These are phyloP conservation scores for Eucalyptus sideroxylon DNA, from an alignment of 345 rosid genomes.

Conservation along the genomic window DNA sequence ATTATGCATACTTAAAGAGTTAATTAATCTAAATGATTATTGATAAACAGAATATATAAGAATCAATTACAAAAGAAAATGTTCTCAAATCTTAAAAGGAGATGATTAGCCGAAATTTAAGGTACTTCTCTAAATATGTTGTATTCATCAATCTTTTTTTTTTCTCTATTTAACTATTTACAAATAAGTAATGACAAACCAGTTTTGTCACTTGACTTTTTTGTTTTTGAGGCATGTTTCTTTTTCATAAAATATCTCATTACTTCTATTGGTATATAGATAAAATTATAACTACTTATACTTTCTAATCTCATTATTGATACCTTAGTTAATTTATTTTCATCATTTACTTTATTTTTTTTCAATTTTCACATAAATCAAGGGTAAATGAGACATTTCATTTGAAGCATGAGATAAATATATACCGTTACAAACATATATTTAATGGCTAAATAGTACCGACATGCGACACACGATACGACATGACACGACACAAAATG, in stretches of 20 bases:
- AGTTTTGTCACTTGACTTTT: neutral
- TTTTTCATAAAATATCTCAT: neutral
- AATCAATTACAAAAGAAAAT: neutral
- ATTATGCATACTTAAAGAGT: neutral
- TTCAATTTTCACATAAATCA: neutral
- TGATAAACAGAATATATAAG: neutral
- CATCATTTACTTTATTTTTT: neutral
- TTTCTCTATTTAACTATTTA: neutral
- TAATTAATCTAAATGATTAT: neutral
- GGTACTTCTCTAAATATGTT: neutral
- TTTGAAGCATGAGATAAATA: too few species aligned
- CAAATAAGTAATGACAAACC: neutral
- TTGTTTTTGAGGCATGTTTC: neutral
- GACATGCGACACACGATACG: fast-evolving
- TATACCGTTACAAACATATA: neutral
- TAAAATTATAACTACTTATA: neutral
- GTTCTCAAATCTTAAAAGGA: neutral
- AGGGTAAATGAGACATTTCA: neutral
- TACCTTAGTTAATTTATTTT: neutral
- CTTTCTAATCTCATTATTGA: neutral
- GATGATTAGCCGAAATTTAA: neutral
- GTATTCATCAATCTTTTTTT: neutral
- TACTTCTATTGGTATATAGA: neutral
- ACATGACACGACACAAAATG: too few species aligned
- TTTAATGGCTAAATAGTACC: too few species aligned